A percentile compares a stretch with the other conserved stretches of the same genome.
Evolutionary conservation across 2,329 filamentous ascomycete species (phyloP).

Genomic region (Aspergillus calidoustus): DNA sequence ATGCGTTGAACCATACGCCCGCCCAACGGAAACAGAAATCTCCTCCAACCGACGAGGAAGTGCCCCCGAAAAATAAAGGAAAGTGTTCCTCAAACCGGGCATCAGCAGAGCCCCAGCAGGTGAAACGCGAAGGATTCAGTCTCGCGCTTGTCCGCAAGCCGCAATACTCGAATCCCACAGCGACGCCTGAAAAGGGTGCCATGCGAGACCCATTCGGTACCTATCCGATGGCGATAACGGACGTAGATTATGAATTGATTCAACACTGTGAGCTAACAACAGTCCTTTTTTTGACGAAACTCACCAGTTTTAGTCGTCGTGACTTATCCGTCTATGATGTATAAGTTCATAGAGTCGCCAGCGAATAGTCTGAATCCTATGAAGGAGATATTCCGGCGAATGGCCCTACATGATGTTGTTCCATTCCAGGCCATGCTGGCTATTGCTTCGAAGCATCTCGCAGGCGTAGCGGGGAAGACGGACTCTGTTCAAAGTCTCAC

Average conservation of each 20-base stretch:
- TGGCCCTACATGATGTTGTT: slow-evolving; percentile 35
- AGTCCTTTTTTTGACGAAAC: slow-evolving; percentile 9
- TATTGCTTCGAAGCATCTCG: slow-evolving; percentile 38
- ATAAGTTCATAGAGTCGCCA: slow-evolving; percentile 34
- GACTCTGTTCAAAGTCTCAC: slow-evolving; percentile 40
- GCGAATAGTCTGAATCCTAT: slow-evolving; percentile 33
- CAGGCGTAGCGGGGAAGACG: slow-evolving; percentile 35
- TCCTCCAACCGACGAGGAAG: slow-evolving; percentile 18
- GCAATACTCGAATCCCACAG: slow-evolving; percentile 20
- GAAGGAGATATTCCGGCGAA: slow-evolving; percentile 36
- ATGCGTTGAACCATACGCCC: slow-evolving; percentile 14
- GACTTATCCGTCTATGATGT: slow-evolving; percentile 42
- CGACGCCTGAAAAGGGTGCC: slow-evolving; percentile 24
- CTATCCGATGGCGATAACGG: slow-evolving; percentile 32
- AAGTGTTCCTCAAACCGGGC: slow-evolving; percentile 13
- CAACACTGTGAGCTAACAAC: slow-evolving; percentile 36
- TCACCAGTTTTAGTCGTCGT: slow-evolving; percentile 34
- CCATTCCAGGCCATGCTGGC: slow-evolving; percentile 41
- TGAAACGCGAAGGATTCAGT: slow-evolving; percentile 22
- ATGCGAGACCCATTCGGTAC: slow-evolving; percentile 33
- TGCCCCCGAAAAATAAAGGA: slow-evolving; percentile 5
- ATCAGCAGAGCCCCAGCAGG: slow-evolving; percentile 17
- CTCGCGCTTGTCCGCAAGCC: slow-evolving; percentile 10
- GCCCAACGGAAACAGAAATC: slow-evolving; percentile 11
- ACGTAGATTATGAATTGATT: slow-evolving; percentile 35